A percentile compares a stretch with the other conserved stretches of the same genome.
Conservation (phyloP, 345 rosid species). For the Hevea brasiliensis region DNA sequence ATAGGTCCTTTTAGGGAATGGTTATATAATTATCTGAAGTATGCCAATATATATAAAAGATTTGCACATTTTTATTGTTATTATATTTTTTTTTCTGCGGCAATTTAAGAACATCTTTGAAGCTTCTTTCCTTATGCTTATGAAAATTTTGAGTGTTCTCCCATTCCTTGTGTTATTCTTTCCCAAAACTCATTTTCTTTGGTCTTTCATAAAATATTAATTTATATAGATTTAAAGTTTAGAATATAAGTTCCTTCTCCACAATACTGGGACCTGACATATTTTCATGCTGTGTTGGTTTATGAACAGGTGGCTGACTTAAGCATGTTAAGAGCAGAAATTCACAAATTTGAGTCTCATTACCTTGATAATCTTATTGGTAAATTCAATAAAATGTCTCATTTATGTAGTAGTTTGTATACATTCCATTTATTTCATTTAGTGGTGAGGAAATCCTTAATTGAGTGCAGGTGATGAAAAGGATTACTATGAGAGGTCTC, state of each 20-base stretch:
- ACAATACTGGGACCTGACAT: slow-evolving; percentile 9
- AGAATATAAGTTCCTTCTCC: not conserved
- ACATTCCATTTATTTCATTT: slow-evolving; percentile 12
- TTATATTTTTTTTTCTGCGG: not conserved
- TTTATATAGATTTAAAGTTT: not conserved
- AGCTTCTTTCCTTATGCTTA: not conserved
- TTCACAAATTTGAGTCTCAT: slow-evolving; percentile 85
- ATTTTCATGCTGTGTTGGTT: slow-evolving; percentile 15
- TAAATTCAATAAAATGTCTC: slow-evolving; percentile 29
- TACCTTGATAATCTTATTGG: slow-evolving; percentile 93
- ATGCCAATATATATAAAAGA: not conserved
- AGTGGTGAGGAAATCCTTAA: slow-evolving; percentile 16
- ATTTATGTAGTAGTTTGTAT: not conserved
- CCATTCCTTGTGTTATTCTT: too few relatives aligned
- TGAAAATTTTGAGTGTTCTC: not conserved
- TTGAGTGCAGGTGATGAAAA: slow-evolving; percentile 62
- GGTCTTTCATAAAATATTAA: too few relatives aligned
- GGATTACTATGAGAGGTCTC: slow-evolving; percentile 75
- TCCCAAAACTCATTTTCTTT: not conserved
- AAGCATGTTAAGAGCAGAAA: slow-evolving; percentile 75
- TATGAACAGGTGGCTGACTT: slow-evolving; percentile 77
- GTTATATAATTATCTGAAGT: not conserved
- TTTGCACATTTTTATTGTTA: not conserved
- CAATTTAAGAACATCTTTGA: not conserved
- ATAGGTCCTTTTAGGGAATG: not conserved